A percentile compares a stretch with the other conserved stretches of the same genome.
These are phyloP conservation scores for Teunomyces barrocoloradensis DNA, from an alignment of 805 yeast species.

Conservation along the genomic window DNA sequence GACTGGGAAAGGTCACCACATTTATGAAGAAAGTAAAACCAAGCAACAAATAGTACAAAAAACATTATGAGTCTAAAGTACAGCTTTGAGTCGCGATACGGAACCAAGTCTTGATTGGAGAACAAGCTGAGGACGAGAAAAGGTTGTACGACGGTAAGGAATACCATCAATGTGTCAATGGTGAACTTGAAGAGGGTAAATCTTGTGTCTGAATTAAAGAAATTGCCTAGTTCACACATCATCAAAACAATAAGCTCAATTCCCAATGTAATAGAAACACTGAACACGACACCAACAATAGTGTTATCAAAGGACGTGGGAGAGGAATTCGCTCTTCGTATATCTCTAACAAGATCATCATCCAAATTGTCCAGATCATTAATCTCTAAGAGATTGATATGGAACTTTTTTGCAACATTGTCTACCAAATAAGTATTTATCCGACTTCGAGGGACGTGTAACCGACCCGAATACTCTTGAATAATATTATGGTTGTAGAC, in stretches of 20 bases:
- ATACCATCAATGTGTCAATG: constrained; percentile 35
- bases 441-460: constrained; percentile 16
- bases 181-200: constrained; percentile 37
- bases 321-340: neutral
- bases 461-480: constrained; percentile 20
- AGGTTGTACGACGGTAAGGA: constrained; percentile 46
- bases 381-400: constrained; percentile 14
- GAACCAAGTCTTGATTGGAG: constrained; percentile 26
- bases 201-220: constrained; percentile 20
- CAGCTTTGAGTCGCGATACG: constrained; percentile 10
- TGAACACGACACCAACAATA: constrained; percentile 26
- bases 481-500: constrained; percentile 25
- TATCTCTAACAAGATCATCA: constrained; percentile 6
- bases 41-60: constrained; percentile 16
- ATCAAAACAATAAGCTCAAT: constrained; percentile 31
- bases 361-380: constrained; percentile 13
- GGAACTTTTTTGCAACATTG: constrained; percentile 15
- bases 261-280: constrained; percentile 29
- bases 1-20: constrained; percentile 32
- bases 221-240: constrained; percentile 34
- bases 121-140: constrained; percentile 31
- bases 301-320: neutral
- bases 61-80: neutral
- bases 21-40: constrained; percentile 35
- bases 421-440: constrained; percentile 24